Evolutionary conservation across 1,284 basidiomycete genomes (phyloP).

Genomic region (Ceratobasidium sp.): DNA sequence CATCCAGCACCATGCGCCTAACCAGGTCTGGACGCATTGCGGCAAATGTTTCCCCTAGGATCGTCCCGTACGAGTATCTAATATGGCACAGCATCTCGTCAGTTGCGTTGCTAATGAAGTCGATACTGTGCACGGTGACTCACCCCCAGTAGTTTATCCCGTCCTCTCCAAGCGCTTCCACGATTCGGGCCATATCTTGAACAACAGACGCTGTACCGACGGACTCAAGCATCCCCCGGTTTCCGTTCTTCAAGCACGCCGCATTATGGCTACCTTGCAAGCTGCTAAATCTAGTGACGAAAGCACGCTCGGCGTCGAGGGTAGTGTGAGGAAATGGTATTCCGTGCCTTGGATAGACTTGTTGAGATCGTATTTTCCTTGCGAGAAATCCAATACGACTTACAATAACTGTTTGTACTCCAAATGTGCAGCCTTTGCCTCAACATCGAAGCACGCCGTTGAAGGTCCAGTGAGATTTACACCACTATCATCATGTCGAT

Average conservation of each 20-base stretch:
- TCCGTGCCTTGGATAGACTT: not conserved
- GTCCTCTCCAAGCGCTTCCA: constrained; percentile 52
- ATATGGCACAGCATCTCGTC: not conserved
- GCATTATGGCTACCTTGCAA: not conserved
- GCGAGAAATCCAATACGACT: not conserved
- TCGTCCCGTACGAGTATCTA: constrained; percentile 51
- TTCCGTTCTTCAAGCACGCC: constrained; percentile 48
- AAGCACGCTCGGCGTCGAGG: not conserved
- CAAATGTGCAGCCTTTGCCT: constrained; percentile 12
- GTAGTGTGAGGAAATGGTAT: constrained; percentile 4
- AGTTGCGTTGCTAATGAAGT: not conserved
- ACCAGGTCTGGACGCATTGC: constrained; percentile 54
- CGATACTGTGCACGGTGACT: not conserved
- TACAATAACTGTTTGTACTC: constrained; percentile 1
- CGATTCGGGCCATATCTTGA: constrained; percentile 52
- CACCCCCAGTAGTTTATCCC: constrained; percentile 53
- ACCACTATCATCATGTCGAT: not conserved
- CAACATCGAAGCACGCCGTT: constrained; percentile 29
- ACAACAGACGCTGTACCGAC: constrained; percentile 51
- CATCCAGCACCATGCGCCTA: constrained; percentile 52
- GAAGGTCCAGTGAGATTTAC: constrained; percentile 28
- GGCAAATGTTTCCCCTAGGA: constrained; percentile 53
- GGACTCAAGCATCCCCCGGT: constrained; percentile 45
- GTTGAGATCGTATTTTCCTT: not conserved
- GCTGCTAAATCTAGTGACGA: not conserved